Percentiles rank a stretch among this genome's conserved stretches.
Evolutionary conservation across 1,284 basidiomycete genomes (phyloP).

Genomic region (Rhodofomes roseus): DNA sequence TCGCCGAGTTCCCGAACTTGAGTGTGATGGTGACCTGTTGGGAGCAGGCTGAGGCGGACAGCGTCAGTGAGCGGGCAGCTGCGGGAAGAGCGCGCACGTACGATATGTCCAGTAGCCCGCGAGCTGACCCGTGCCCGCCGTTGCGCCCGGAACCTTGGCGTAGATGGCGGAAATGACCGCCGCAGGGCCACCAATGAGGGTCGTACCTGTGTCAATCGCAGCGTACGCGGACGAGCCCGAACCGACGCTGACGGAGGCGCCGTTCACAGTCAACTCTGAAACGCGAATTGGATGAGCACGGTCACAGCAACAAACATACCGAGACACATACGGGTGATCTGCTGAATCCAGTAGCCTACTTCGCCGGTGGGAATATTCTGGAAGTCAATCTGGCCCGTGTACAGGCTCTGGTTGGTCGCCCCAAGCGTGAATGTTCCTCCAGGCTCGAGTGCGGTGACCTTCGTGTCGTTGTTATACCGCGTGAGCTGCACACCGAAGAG

Average conservation of each 20-base stretch:
- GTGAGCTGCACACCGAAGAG: slow-evolving; percentile 82
- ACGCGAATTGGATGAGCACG: background rate
- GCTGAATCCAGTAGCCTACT: slow-evolving; percentile 33
- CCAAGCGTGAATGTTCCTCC: slow-evolving; percentile 85
- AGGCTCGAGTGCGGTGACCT: slow-evolving; percentile 48
- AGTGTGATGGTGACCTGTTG: slow-evolving; percentile 66
- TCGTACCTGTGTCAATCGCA: slow-evolving; percentile 87
- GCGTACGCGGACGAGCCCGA: slow-evolving; percentile 47
- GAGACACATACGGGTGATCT: slow-evolving; percentile 14
- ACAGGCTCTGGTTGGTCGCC: slow-evolving; percentile 62
- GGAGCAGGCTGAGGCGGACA: slow-evolving; percentile 56
- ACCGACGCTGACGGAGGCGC: slow-evolving; percentile 44
- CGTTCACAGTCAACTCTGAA: slow-evolving; percentile 55
- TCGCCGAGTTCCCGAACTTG: slow-evolving; percentile 65
- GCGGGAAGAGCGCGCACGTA: slow-evolving; percentile 19
- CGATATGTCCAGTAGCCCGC: slow-evolving; percentile 77
- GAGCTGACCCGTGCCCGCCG: slow-evolving; percentile 57
- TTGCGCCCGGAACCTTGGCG: slow-evolving; percentile 67
- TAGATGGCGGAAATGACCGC: slow-evolving; percentile 63
- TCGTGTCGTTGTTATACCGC: slow-evolving; percentile 60
- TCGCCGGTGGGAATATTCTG: slow-evolving; percentile 48
- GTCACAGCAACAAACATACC: background rate
- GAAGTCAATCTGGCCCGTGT: slow-evolving; percentile 79
- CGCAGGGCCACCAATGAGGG: slow-evolving; percentile 82
- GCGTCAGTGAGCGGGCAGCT: background rate